phyloP scores from a whole-genome alignment of 345 rosid genomes.

The Syzygium oleosum region DNA sequence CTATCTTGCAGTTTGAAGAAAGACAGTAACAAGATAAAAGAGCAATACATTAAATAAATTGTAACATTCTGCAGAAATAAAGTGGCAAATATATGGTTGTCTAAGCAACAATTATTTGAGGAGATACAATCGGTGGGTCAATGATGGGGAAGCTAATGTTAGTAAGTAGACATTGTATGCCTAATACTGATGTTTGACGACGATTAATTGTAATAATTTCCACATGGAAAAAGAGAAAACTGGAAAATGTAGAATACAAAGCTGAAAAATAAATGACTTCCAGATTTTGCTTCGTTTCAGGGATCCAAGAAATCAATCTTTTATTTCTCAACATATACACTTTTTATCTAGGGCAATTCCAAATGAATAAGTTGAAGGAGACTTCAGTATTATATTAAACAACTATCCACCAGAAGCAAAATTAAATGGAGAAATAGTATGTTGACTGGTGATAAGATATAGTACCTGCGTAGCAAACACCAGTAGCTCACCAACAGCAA shows the following conservation, averaged over 20 bases:
- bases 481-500: conserved; percentile 76
- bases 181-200: neutral
- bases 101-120: neutral
- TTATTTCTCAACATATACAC: neutral
- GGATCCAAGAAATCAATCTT: neutral
- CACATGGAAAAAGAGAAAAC: neutral
- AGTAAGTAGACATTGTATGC: neutral
- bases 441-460: neutral
- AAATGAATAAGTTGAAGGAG: neutral
- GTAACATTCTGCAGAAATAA: neutral
- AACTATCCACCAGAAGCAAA: neutral
- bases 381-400: neutral
- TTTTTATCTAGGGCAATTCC: neutral
- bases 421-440: neutral
- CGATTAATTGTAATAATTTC: neutral
- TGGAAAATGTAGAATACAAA: neutral
- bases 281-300: neutral
- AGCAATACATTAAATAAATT: neutral
- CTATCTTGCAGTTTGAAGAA: neutral
- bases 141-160: neutral
- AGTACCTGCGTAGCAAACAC: conserved; percentile 87
- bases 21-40: neutral
- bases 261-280: neutral
- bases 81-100: neutral
- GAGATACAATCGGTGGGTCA: neutral